Evolutionary conservation across 345 rosid genomes (phyloP).

Genomic region (Moricandia moricandioides): DNA sequence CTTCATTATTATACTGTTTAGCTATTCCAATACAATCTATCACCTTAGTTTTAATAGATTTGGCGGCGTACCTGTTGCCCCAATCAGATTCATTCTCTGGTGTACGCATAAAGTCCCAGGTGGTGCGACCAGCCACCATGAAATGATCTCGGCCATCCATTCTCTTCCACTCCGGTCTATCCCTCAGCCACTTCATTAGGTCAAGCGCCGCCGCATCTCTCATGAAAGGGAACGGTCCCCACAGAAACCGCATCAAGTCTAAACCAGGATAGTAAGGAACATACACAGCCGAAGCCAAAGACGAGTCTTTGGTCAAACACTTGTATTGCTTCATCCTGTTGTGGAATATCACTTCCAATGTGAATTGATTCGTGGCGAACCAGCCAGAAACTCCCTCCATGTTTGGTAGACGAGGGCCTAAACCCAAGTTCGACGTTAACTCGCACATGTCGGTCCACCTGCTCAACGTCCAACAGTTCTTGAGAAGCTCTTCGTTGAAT

Average conservation of each 20-base stretch:
- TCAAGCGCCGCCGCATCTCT: slow-evolving; percentile 56
- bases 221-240: slow-evolving; percentile 48
- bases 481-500: slow-evolving; percentile 67
- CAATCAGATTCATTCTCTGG: slow-evolving; percentile 48
- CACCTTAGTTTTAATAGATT: too few relatives aligned
- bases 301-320: slow-evolving; percentile 66
- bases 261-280: slow-evolving; percentile 78
- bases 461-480: slow-evolving; percentile 55
- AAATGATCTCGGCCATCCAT: slow-evolving; percentile 77
- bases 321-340: slow-evolving; percentile 74
- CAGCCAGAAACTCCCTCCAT: slow-evolving; percentile 54
- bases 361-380: slow-evolving; percentile 73
- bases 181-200: slow-evolving; percentile 59
- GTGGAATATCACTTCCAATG: slow-evolving; percentile 74
- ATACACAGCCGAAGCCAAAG: slow-evolving; percentile 64
- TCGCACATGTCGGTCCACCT: slow-evolving; percentile 66
- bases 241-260: slow-evolving; percentile 65
- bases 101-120: slow-evolving; percentile 82
- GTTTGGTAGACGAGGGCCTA: slow-evolving; percentile 52
- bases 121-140: slow-evolving; percentile 75
- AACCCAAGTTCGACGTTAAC: slow-evolving; percentile 49
- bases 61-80: slow-evolving; percentile 52
- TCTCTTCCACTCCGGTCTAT: slow-evolving; percentile 64
- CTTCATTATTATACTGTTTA: background rate
- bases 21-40: too few relatives aligned